A percentile compares a stretch with the other conserved stretches of the same genome.
Conservation (phyloP, 2,329 filamentous ascomycete species). For the Pseudogymnoascus sp. region DNA sequence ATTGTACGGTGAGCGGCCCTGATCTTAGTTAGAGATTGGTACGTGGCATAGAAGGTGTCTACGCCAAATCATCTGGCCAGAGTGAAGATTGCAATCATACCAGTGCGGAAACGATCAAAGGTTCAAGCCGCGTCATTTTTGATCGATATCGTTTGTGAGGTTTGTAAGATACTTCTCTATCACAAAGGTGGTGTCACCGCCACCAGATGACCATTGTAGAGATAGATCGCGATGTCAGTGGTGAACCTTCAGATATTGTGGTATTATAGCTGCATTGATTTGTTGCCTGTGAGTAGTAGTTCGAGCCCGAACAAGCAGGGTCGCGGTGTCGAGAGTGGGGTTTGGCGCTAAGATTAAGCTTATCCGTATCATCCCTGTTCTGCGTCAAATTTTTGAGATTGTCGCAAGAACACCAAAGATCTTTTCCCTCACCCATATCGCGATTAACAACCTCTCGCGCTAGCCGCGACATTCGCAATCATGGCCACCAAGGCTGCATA, state of each 20-base stretch:
- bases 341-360: constrained; percentile 11
- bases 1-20: constrained; percentile 30
- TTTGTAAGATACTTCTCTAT: neutral
- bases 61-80: neutral
- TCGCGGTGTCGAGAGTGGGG: constrained; percentile 3
- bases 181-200: neutral
- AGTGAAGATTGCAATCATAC: constrained; percentile 14
- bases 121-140: constrained; percentile 21
- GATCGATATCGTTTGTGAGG: neutral
- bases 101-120: constrained; percentile 22
- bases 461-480: constrained; percentile 15
- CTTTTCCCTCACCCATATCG: neutral
- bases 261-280: neutral
- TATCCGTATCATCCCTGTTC: constrained; percentile 10
- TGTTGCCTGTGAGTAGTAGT: neutral
- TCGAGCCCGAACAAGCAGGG: neutral
- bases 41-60: neutral
- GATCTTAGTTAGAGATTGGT: neutral
- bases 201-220: neutral
- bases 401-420: constrained; percentile 8
- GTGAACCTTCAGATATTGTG: neutral
- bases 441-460: neutral
- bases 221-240: neutral
- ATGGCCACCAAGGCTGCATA: constrained; percentile 56
- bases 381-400: constrained; percentile 8